Evolutionary conservation across 768 basidiomycete genomes (phyloP), one percentile per base, ranked within the genome.

Genomic region (Lactarius tabidus): DNA sequence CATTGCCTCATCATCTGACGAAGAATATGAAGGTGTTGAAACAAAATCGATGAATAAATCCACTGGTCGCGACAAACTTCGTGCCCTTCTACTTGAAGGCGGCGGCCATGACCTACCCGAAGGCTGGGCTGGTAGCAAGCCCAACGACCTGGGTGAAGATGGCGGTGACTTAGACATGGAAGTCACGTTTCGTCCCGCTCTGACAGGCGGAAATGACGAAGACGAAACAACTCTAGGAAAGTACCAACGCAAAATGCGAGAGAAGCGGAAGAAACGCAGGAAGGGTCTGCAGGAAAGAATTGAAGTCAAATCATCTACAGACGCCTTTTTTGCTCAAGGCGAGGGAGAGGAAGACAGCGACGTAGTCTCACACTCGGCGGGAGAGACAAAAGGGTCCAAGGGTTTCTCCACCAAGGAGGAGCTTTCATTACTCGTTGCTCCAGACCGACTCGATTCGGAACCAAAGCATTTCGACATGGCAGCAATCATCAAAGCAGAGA

Each of bases 111-210:
- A 82, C 26, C 74, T 93, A 62, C 92, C 92, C 1, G 95, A 97
- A 71, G 92, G 93, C 12, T 94, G 95, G 93, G 85, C 85, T 45
- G 77, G 78, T 31, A 75, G 73, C 53, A 78, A 79, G 29, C 31
- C 39, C 3, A 77, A 75, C 3, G 79, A 74, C 35, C 73, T 71
- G 33, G 72, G 75, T 18, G 77, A 74, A 45, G 78, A 73, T 23
- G 78, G 75, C 45, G 79, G 76, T 52, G 86, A 88, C 69, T 82
- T 87, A 10, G 93, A 95, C 63, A 91, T 99, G 91, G 89, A 98
- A 77, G 90, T 99, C 72, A 98, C 96, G 0, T 98, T 99, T 75
- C 87, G 84, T 18, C 93, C 97, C 2, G 96, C 88, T 6, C 78
- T 98, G 43, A 86, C 80, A 63, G 84, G 80, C 57, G 73, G 75